phyloP scores from a whole-genome alignment of 2,329 filamentous ascomycete species.

The Trichophyton rubrum region DNA sequence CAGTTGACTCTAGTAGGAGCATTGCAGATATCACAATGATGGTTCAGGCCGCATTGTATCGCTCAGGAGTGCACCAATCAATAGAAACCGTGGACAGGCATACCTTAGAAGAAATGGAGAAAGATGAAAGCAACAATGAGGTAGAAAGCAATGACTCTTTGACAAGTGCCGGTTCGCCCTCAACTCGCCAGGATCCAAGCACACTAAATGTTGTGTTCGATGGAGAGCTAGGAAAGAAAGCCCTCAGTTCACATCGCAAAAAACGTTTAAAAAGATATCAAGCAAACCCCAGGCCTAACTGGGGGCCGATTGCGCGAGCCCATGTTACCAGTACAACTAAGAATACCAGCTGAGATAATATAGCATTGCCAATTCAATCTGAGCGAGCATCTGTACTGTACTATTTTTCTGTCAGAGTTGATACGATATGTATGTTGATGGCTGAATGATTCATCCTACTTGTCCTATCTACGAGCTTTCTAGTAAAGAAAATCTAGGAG shows the following conservation, averaged over 20 bases:
- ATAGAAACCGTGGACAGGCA: neutral
- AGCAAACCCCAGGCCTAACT: constrained; percentile 78
- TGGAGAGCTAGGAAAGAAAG: constrained; percentile 60
- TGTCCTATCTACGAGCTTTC: too few species aligned
- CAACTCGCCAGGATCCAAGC: constrained; percentile 19
- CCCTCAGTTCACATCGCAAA: constrained; percentile 33
- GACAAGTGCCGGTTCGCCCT: neutral
- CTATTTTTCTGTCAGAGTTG: neutral
- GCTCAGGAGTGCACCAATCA: constrained; percentile 17
- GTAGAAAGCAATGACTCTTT: neutral
- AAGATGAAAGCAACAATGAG: neutral
- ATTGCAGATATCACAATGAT: constrained; percentile 30
- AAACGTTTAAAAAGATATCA: constrained; percentile 76
- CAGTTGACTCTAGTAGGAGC: constrained; percentile 24
- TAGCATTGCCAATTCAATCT: neutral
- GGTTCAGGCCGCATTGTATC: constrained; percentile 35
- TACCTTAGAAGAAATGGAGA: neutral
- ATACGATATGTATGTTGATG: neutral
- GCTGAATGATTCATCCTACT: neutral
- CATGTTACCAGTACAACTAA: neutral
- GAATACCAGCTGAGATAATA: neutral
- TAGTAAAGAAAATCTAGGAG: too few species aligned
- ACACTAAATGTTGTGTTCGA: constrained; percentile 62
- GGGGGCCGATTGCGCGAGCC: constrained; percentile 64
- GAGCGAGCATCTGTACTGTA: neutral